These are phyloP conservation scores for Sporopachydermia quercuum DNA, from an alignment of 805 yeast genomes.

Conservation along the genomic window DNA sequence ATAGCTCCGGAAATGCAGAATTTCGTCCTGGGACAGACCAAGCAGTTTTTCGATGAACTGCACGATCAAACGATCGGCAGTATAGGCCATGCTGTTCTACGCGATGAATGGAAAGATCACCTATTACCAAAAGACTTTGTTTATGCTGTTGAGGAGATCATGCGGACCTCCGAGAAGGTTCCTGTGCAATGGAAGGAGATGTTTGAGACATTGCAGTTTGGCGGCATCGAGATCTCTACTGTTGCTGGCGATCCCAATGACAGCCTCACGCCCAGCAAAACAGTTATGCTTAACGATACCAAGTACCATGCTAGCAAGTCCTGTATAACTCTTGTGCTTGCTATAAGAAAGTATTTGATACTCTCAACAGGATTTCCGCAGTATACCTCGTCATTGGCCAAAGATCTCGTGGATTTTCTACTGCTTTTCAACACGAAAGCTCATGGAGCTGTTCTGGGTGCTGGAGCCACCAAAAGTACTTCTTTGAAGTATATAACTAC, in stretches of 20 bases:
- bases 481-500: constrained; percentile 63
- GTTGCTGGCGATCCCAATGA: constrained; percentile 4
- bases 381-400: constrained; percentile 13
- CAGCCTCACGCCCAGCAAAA: constrained; percentile 13
- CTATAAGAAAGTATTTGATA: constrained; percentile 37
- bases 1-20: constrained; percentile 48
- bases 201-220: constrained; percentile 7
- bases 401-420: constrained; percentile 26
- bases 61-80: constrained; percentile 35
- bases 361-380: constrained; percentile 43
- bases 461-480: constrained; percentile 64
- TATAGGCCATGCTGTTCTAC: constrained; percentile 37
- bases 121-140: constrained; percentile 38
- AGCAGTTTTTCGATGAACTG: constrained; percentile 37
- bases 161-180: constrained; percentile 30
- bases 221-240: constrained; percentile 2
- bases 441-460: constrained; percentile 49
- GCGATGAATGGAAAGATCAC: constrained; percentile 70
- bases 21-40: constrained; percentile 50
- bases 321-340: constrained; percentile 22
- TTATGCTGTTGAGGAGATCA: constrained; percentile 31
- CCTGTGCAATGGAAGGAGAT: constrained; percentile 33
- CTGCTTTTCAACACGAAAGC: constrained; percentile 38
- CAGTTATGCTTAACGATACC: constrained; percentile 34
- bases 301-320: constrained; percentile 47